A percentile compares a stretch with the other conserved stretches of the same genome.
Conservation (phyloP, 768 basidiomycete genomes). For the Lyophyllum atratum region DNA sequence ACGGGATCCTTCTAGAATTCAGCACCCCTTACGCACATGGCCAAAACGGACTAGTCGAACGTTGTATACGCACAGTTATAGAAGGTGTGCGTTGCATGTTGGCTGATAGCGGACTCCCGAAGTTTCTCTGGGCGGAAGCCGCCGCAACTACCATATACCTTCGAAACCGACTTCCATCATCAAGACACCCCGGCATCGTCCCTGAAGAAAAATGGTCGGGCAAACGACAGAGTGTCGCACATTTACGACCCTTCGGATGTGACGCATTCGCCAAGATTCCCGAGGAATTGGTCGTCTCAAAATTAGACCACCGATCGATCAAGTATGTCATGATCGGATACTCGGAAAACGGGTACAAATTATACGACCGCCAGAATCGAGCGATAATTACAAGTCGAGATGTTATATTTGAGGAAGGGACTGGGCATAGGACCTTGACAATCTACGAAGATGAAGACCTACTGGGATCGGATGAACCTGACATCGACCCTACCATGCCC, state of each 20-base stretch:
- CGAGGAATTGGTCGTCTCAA: constrained; percentile 19
- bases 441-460: neutral
- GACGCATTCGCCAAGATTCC: constrained; percentile 24
- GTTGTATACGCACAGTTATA: constrained; percentile 20
- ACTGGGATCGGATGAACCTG: neutral
- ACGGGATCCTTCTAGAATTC: constrained; percentile 23
- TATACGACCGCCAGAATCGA: constrained; percentile 9
- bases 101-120: constrained; percentile 17
- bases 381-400: constrained; percentile 15
- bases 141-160: constrained; percentile 23
- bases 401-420: constrained; percentile 25
- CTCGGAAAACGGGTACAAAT: constrained; percentile 16
- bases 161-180: constrained; percentile 23
- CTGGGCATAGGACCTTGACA: constrained; percentile 13
- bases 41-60: constrained; percentile 30
- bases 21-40: constrained; percentile 25
- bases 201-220: constrained; percentile 19
- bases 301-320: constrained; percentile 16
- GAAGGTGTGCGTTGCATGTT: constrained; percentile 22
- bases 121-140: constrained; percentile 17
- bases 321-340: constrained; percentile 22
- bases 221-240: constrained; percentile 18
- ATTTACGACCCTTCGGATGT: constrained; percentile 27
- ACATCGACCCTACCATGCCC: neutral
- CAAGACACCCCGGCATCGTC: constrained; percentile 14